Conservation (phyloP, 2,329 filamentous ascomycete species). For the Elsinoe ampelina region DNA sequence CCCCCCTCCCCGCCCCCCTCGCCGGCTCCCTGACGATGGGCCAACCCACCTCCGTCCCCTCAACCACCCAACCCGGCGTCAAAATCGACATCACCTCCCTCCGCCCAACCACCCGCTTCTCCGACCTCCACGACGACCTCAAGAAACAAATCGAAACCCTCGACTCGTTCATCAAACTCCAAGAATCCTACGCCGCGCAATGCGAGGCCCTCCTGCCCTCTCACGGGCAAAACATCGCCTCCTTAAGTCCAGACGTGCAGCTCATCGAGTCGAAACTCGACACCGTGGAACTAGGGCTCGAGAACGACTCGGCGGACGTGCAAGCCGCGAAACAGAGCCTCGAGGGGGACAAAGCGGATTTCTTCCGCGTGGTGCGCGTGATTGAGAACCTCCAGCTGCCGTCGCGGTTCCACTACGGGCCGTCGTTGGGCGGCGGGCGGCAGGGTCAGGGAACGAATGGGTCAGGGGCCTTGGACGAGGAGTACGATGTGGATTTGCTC, state of each 20-base stretch:
- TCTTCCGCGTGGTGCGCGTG: conserved; percentile 61
- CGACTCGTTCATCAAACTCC: conserved; percentile 69
- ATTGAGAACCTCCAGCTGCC: conserved; percentile 68
- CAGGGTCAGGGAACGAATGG: conserved; percentile 18
- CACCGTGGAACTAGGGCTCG: conserved; percentile 53
- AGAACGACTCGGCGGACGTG: conserved; percentile 54
- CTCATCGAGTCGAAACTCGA: conserved; percentile 54
- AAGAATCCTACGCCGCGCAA: conserved; percentile 67
- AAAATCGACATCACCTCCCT: conserved; percentile 72
- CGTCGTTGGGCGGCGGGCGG: conserved; percentile 12
- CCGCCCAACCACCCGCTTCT: conserved; percentile 80
- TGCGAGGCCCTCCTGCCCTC: conserved; percentile 57
- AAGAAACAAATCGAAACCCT: conserved; percentile 69
- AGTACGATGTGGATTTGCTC: conserved; percentile 38
- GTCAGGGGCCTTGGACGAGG: conserved; percentile 20
- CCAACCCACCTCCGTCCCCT: conserved; percentile 36
- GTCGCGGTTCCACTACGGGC: conserved; percentile 47
- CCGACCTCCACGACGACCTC: conserved; percentile 74
- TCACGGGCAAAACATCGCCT: conserved; percentile 55
- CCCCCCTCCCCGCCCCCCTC: conserved; percentile 21
- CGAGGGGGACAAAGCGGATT: conserved; percentile 59
- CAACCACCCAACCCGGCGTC: conserved; percentile 52
- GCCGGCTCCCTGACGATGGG: conserved; percentile 35
- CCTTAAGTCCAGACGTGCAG: conserved; percentile 56
- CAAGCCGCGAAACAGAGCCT: conserved; percentile 47